Evolutionary conservation across 176 grass and related monocot genomes (phyloP).

Genomic region (Ampelocalamus luodianensis): DNA sequence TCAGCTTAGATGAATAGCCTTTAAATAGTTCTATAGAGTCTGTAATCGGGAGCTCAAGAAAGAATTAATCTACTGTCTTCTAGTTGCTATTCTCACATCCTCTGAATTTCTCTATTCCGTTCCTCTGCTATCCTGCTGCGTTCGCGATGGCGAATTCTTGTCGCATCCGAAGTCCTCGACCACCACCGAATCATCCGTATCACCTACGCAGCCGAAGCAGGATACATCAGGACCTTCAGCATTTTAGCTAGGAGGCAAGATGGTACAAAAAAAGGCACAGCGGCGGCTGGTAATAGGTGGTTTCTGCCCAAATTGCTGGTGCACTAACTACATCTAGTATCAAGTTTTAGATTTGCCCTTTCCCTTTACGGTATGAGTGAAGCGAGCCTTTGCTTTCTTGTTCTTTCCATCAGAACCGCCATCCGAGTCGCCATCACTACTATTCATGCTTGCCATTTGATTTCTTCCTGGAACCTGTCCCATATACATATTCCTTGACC

Average conservation of each 20-base stretch:
- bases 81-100: too few relatives aligned
- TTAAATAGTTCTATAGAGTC: too few relatives aligned
- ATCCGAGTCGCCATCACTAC: constrained; percentile 62
- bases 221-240: too few relatives aligned
- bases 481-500: constrained; percentile 70
- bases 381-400: constrained; percentile 60
- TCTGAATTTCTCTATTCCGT: too few relatives aligned
- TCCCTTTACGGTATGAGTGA: constrained; percentile 51
- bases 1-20: too few relatives aligned
- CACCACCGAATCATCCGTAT: too few relatives aligned
- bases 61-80: too few relatives aligned
- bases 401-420: constrained; percentile 57
- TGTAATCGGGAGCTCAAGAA: too few relatives aligned
- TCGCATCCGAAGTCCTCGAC: too few relatives aligned
- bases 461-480: constrained; percentile 58
- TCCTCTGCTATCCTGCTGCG: too few relatives aligned
- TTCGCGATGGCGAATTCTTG: too few relatives aligned
- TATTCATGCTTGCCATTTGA: constrained; percentile 57
- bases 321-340: not conserved
- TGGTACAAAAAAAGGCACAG: constrained; percentile 16
- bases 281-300: not conserved
- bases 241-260: not conserved
- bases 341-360: constrained; percentile 65
- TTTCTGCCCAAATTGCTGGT: not conserved
- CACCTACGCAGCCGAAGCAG: too few relatives aligned